A percentile compares a stretch with the other conserved stretches of the same genome.
Evolutionary conservation across 2,329 filamentous ascomycete genomes (phyloP).

Genomic region (Diaporthe sp.): DNA sequence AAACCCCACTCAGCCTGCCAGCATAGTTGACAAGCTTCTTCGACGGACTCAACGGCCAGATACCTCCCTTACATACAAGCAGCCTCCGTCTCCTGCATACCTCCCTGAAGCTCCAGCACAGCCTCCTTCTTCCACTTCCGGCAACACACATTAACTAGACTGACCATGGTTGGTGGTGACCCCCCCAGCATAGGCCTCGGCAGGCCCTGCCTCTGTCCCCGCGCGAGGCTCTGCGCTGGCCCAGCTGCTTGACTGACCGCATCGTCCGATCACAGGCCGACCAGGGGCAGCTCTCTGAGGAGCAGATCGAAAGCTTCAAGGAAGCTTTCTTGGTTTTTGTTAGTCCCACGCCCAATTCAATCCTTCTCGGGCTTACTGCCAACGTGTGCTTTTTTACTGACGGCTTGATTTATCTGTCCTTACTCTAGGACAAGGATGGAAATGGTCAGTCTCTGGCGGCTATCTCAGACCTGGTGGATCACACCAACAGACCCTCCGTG

Average conservation of each 20-base stretch:
- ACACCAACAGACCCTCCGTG: background rate
- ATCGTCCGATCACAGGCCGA: conserved; percentile 25
- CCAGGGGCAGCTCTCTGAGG: conserved; percentile 28
- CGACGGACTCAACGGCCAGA: conserved; percentile 24
- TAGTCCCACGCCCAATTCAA: background rate
- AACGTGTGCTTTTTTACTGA: background rate
- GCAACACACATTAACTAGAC: background rate
- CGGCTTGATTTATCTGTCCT: background rate
- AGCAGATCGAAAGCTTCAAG: conserved; percentile 34
- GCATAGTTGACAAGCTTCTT: conserved; percentile 32
- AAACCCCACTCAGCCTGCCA: conserved; percentile 30
- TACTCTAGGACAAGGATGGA: conserved; percentile 37
- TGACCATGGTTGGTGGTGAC: conserved; percentile 24
- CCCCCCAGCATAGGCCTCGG: background rate
- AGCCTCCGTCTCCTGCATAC: conserved; percentile 8
- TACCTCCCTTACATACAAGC: conserved; percentile 23
- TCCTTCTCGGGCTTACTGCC: background rate
- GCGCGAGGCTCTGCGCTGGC: conserved; percentile 11
- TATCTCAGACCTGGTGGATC: background rate
- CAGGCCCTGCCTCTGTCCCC: background rate
- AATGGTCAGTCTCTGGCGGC: conserved; percentile 35
- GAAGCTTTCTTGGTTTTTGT: conserved; percentile 33
- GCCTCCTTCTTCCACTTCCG: conserved; percentile 28
- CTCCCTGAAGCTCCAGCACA: conserved; percentile 33
- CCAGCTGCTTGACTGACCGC: conserved; percentile 28